Evolutionary conservation across 75 land plant genomes (phyloP).

Genomic region (Cupressus sempervirens): DNA sequence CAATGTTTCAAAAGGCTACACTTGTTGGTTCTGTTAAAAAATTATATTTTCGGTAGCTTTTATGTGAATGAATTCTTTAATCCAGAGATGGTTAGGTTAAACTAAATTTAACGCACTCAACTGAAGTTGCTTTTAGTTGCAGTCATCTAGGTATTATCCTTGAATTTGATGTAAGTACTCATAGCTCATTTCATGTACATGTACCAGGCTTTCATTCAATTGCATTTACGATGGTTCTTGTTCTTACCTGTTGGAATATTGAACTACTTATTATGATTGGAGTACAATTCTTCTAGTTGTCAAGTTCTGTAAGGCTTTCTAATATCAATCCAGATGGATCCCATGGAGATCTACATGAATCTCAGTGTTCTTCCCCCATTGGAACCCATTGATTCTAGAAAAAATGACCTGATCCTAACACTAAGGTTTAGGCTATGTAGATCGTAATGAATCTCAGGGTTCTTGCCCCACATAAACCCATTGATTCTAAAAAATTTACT

Average conservation of each 20-base stretch:
- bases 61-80: not conserved
- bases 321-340: not conserved
- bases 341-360: not conserved
- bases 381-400: not conserved
- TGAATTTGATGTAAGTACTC: not conserved
- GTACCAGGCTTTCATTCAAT: not conserved
- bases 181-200: not conserved
- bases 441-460: too few species aligned
- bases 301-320: not conserved
- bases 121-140: not conserved
- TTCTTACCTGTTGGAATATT: not conserved
- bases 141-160: not conserved
- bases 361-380: not conserved
- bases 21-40: not conserved
- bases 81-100: not conserved
- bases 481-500: not conserved
- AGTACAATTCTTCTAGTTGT: not conserved
- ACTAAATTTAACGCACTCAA: not conserved
- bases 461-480: not conserved
- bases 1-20: not conserved
- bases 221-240: not conserved
- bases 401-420: not conserved
- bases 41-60: not conserved
- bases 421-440: not conserved
- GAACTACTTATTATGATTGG: not conserved